Conservation (phyloP, 164 flowering plant genomes). For the Pachysandra terminalis region DNA sequence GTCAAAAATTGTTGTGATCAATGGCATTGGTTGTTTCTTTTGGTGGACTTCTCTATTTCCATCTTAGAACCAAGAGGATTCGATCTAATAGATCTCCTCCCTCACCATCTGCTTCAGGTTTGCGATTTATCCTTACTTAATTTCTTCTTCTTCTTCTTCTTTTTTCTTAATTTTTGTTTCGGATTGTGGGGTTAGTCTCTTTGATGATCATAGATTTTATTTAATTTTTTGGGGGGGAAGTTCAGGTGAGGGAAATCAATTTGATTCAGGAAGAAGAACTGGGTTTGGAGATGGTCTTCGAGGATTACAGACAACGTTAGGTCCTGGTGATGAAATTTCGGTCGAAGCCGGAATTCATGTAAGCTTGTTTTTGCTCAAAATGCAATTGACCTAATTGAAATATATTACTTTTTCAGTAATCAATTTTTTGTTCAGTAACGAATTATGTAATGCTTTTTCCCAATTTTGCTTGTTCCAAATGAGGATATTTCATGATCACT, state of each 20-base stretch:
- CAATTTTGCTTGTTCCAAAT: no score
- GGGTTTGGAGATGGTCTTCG: no score
- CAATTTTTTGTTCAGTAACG: neutral
- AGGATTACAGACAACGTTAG: no score
- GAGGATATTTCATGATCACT: no score
- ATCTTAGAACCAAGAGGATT: no score
- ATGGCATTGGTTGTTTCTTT: no score
- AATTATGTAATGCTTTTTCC: no score
- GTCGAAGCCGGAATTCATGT: constrained; percentile 23
- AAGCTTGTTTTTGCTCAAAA: constrained; percentile 15
- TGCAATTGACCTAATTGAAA: no score
- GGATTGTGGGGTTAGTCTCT: neutral
- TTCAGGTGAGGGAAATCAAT: constrained; percentile 22
- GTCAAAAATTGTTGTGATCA: no score
- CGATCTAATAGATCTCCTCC: constrained; percentile 4
- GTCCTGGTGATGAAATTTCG: constrained; percentile 5
- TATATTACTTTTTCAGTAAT: neutral
- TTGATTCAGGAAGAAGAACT: constrained; percentile 12
- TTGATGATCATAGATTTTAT: constrained; percentile 11
- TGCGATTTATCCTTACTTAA: neutral
- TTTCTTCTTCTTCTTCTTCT: neutral
- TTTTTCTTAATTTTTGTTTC: neutral
- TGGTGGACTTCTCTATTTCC: no score
- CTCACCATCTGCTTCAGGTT: constrained; percentile 7
- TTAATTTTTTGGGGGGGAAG: no score